Evolutionary conservation across 768 basidiomycete species (phyloP).

Genomic region (Suillus luteus): DNA sequence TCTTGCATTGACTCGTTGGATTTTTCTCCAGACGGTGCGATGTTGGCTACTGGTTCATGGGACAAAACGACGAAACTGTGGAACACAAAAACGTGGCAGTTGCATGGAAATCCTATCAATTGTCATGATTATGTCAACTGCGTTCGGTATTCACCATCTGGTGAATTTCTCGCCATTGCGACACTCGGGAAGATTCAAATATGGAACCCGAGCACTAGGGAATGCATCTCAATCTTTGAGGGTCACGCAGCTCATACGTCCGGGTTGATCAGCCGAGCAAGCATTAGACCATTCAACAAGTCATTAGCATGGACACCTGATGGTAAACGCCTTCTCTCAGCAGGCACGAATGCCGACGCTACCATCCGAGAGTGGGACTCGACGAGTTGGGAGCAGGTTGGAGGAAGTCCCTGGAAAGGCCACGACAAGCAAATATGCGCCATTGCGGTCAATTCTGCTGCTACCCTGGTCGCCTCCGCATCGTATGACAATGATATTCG

Average conservation of each 20-base stretch:
- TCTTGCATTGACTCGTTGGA: neutral
- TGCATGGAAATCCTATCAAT: neutral
- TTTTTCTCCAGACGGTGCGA: neutral
- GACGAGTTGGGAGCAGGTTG: neutral
- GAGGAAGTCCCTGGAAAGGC: neutral
- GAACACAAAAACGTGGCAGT: neutral
- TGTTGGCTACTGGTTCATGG: neutral
- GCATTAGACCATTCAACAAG: neutral
- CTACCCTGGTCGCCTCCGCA: neutral
- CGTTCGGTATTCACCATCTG: neutral
- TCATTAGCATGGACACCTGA: neutral
- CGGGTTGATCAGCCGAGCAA: neutral
- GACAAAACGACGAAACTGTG: neutral
- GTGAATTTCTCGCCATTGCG: neutral
- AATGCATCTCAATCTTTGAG: neutral
- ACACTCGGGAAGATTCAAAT: neutral
- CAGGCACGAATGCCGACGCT: neutral
- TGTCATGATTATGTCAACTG: neutral
- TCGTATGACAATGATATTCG: neutral
- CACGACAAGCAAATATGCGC: neutral
- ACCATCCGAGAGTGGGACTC: slow-evolving; percentile 1
- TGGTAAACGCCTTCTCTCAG: neutral
- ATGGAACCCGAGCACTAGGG: neutral
- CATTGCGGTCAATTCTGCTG: neutral
- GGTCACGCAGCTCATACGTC: neutral